Conservation (phyloP, 2,329 filamentous ascomycete genomes). For the Diaporthe amygdali region DNA sequence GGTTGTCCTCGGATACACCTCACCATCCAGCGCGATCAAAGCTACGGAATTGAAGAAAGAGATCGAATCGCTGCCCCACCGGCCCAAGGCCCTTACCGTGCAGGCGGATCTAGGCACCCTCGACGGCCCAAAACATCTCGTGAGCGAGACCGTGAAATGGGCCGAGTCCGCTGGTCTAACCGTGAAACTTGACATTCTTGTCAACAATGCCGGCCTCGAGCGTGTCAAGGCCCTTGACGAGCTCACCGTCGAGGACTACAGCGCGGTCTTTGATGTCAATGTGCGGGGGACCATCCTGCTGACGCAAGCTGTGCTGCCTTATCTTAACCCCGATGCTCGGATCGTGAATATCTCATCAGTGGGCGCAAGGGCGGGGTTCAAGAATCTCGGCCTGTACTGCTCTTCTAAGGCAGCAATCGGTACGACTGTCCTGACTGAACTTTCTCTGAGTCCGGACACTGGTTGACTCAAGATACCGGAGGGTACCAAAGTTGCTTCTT, state of each 20-base stretch:
- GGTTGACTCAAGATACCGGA: too few relatives aligned
- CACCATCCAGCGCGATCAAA: conserved; percentile 65
- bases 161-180: neutral
- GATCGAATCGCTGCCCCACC: conserved; percentile 55
- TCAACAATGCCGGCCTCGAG: conserved; percentile 44
- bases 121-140: conserved; percentile 29
- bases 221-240: conserved; percentile 42
- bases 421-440: neutral
- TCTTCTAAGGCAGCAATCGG: conserved; percentile 58
- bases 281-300: conserved; percentile 59
- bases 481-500: too few relatives aligned
- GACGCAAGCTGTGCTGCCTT: conserved; percentile 56
- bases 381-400: conserved; percentile 54
- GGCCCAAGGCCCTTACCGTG: conserved; percentile 27
- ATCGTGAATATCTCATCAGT: conserved; percentile 67
- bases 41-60: conserved; percentile 63
- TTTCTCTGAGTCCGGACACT: neutral
- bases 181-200: conserved; percentile 34
- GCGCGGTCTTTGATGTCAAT: conserved; percentile 61
- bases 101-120: conserved; percentile 32
- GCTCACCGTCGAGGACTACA: conserved; percentile 55
- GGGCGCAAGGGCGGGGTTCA: conserved; percentile 51
- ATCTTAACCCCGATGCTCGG: conserved; percentile 50
- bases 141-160: conserved; percentile 29
- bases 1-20: conserved; percentile 65